A percentile compares a stretch with the other conserved stretches of the same genome.
Evolutionary conservation across 2,329 filamentous ascomycete species (phyloP).

Genomic region (Diaporthe sp.): DNA sequence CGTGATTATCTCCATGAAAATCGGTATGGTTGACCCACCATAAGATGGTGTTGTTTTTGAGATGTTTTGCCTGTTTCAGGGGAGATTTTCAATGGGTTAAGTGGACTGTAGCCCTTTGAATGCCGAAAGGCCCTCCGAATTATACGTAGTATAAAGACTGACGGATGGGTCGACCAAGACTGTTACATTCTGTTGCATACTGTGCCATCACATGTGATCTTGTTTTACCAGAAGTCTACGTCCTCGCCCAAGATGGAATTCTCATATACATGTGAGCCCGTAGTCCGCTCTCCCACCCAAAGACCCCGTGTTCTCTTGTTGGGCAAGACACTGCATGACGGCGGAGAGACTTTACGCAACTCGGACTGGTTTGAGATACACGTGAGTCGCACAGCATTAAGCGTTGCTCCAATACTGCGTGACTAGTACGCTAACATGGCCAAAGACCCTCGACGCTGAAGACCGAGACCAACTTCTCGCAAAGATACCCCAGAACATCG

Average conservation of each 20-base stretch:
- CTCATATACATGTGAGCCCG: not conserved
- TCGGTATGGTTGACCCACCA: too few relatives aligned
- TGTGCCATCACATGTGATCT: not conserved
- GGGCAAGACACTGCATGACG: conserved; percentile 25
- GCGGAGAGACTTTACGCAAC: conserved; percentile 23
- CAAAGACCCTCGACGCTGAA: conserved; percentile 19
- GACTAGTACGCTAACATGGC: not conserved
- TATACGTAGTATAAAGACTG: not conserved
- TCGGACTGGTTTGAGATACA: conserved; percentile 12
- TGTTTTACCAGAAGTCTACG: not conserved
- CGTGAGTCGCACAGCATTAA: conserved; percentile 5
- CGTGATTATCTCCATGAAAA: too few relatives aligned
- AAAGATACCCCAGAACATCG: not conserved
- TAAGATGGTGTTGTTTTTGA: too few relatives aligned
- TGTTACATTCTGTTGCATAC: not conserved
- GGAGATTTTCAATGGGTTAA: not conserved
- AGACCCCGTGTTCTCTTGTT: conserved; percentile 20
- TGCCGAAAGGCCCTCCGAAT: not conserved
- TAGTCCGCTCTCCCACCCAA: not conserved
- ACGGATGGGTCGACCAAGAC: not conserved
- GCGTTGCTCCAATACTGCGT: not conserved
- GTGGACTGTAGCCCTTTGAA: not conserved
- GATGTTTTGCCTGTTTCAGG: too few relatives aligned
- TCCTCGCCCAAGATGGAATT: not conserved
- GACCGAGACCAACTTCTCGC: conserved; percentile 17